Evolutionary conservation across 2,329 filamentous ascomycete species (phyloP), one percentile per base, ranked within the genome.

Genomic region (Raffaelea arxii): DNA sequence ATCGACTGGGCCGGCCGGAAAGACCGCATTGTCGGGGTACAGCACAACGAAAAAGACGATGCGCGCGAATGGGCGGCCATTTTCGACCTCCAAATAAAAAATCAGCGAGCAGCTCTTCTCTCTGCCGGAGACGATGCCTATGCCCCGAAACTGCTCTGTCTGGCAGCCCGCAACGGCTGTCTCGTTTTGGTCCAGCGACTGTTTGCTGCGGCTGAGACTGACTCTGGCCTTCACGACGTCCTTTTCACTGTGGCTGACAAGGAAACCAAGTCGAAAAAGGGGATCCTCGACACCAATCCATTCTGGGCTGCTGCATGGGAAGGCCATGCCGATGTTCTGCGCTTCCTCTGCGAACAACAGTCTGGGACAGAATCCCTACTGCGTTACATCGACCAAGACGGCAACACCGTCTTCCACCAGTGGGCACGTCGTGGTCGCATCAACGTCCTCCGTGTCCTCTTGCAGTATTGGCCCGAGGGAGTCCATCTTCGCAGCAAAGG

Each of bases 131-230:
- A n/a, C n/a, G n/a, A n/a, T n/a, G n/a, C n/a, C n/a, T n/a, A n/a
- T n/a, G n/a, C n/a, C n/a, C n/a, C 41, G 30, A 43, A 6, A 36
- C 35, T 11, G n/a, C 41, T 43, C 16, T 43, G 41, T 12, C 25
- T 32, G 5, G 41, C 41, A 16, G 25, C 41, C 25, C 41, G 41
- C 25, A 10, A 23, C 19, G 41, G 41, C 25, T 43, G 41, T 43
- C 41, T 43, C 18, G 41, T 43, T 10, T 27, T 43, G 6, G 41
- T 32, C 18, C 25, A 43, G 41, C 25, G 30, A 4, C 41, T 43
- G 25, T 43, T 43, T 27, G 16, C 18, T 5, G 41, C 25, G 16
- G 25, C 16, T 12, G 25, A 43, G 25, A 24, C n/a, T 6, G 41
- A 43, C 25, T 9, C 6, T 6, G 41, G 22, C 11, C 21, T 35